Conservation (phyloP, 73 alveolate species). For the Tetrahymena thermophila region DNA sequence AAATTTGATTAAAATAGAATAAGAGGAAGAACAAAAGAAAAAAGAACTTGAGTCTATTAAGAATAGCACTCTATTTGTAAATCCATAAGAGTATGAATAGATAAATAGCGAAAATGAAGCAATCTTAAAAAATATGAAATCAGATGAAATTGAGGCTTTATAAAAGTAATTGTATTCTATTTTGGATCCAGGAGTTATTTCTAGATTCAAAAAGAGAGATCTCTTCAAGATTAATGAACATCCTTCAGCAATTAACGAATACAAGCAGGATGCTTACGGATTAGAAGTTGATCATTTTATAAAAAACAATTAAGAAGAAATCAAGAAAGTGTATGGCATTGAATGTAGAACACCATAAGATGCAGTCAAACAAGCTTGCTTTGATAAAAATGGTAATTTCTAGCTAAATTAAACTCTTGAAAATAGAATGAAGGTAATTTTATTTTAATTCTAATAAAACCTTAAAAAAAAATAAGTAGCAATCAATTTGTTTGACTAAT, state of each 20-base stretch:
- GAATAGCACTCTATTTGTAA: neutral
- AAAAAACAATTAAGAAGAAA: neutral
- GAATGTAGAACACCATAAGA: neutral
- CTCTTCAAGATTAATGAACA: neutral
- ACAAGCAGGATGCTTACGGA: neutral
- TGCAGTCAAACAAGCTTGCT: neutral
- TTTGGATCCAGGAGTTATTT: neutral
- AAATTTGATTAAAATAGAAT: neutral
- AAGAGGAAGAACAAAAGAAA: neutral
- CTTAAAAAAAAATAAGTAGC: neutral
- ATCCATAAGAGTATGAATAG: neutral
- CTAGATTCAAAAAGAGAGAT: neutral
- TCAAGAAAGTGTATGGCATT: neutral
- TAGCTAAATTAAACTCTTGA: neutral
- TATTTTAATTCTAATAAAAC: no score
- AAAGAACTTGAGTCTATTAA: neutral
- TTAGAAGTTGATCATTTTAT: neutral
- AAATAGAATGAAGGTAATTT: neutral
- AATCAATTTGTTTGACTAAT: neutral
- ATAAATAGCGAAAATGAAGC: neutral
- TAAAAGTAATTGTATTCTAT: neutral
- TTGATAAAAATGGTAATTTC: neutral
- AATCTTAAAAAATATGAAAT: neutral
- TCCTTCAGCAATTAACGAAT: neutral
- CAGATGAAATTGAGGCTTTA: neutral